phyloP scores from a whole-genome alignment of 768 basidiomycete genomes.

The Gautieria morchelliformis region DNA sequence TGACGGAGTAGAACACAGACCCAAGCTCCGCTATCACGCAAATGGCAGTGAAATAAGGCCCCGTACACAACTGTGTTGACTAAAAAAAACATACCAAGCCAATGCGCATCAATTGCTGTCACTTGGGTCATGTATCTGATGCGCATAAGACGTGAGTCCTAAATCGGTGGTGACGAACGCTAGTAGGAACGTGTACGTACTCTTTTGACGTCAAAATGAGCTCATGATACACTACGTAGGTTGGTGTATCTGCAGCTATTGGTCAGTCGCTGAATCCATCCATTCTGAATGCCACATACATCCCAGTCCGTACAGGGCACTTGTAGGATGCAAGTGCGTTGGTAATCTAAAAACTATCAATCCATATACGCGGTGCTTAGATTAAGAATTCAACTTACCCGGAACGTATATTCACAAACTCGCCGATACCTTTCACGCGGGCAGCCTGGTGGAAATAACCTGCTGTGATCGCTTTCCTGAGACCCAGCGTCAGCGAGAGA shows the following conservation, averaged over 20 bases:
- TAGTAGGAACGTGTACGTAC: slow-evolving; percentile 8
- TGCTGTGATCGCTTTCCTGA: slow-evolving; percentile 90
- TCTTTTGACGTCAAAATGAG: slow-evolving; percentile 91
- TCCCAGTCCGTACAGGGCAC: slow-evolving; percentile 91
- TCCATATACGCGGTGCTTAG: background rate
- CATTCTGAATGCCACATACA: slow-evolving; percentile 41
- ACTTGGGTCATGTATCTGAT: slow-evolving; percentile 93
- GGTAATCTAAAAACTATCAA: slow-evolving; percentile 42
- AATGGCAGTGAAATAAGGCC: background rate
- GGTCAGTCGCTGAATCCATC: slow-evolving; percentile 3
- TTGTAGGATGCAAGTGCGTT: slow-evolving; percentile 93
- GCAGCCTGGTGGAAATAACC: slow-evolving; percentile 99
- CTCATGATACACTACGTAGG: slow-evolving; percentile 96
- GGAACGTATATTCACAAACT: slow-evolving; percentile 95
- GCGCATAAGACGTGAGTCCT: slow-evolving; percentile 13
- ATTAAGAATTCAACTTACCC: slow-evolving; percentile 27
- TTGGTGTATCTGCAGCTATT: slow-evolving; percentile 65
- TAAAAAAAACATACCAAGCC: slow-evolving; percentile 63
- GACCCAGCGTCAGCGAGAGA: background rate
- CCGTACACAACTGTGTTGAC: background rate
- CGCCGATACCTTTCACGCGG: slow-evolving; percentile 95
- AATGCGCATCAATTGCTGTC: slow-evolving; percentile 95
- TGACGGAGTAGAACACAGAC: slow-evolving; percentile 94
- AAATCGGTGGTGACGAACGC: slow-evolving; percentile 7
- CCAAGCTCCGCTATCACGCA: slow-evolving; percentile 73